Evolutionary conservation across 75 land plant species (phyloP), one percentile per base, ranked within the genome.

Genomic region (Adiantum capillusveneris): DNA sequence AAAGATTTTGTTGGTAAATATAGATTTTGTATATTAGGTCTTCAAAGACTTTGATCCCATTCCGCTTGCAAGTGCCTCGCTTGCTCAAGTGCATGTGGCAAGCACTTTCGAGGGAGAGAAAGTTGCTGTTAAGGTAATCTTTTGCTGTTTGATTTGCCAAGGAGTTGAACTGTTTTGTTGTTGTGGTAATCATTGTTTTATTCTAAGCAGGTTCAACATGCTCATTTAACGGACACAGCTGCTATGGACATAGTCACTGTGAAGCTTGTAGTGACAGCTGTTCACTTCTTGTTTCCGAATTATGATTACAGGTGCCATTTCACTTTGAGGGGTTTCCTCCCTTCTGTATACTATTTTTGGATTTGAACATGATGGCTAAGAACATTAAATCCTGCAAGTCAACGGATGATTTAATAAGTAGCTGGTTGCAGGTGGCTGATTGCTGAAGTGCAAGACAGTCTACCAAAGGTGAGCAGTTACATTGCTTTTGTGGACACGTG

Each of bases 61-160:
- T 12, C 98, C 98, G 34, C 72, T 94, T 29, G 98, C 98, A 51
- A 94, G 98, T 94, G 98, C 98, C 58, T 94, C 98, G 0, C 83
- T 94, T 57, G 98, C 98, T 56, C 98, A 94, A 75, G 98, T 94
- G 53, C 98, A 94, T 72, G 76, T 66, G 66, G 98, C 96, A 36
- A 76, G 64, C 11, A 86, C 84, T 1, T 74, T 64, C 60, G 88
- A 81, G 75, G 98, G 96, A 42, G 60, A 72, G 65, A 89, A 78
- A 65, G 87, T 94, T 60, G 98, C 98, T 58, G 96, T 94, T 25
- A 94, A 94, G 98, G 98, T 92, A 28, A 19, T 44, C 56, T 52
- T 26, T 29, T 31, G 52, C 17, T 16, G 11, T 7, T 22, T 27
- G 36, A 11, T 18, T 11, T 57, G 43, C 7, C 1, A 11, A 1